These are phyloP conservation scores for Scytalidium lignicola DNA, from an alignment of 2,329 filamentous ascomycete species.

Conservation along the genomic window DNA sequence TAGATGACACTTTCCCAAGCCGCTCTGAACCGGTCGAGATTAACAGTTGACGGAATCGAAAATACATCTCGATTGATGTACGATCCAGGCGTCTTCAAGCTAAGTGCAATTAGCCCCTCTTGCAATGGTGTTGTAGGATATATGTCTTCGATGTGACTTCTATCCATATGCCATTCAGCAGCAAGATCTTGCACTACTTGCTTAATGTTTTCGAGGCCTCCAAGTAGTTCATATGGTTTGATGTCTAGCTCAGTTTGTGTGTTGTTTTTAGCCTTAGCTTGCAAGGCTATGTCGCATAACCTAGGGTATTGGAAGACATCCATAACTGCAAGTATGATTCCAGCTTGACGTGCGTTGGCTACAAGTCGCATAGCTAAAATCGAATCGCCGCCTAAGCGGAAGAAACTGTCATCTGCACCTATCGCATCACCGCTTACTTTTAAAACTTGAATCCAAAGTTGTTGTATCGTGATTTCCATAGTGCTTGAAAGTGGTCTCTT, in stretches of 20 bases:
- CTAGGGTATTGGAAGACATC: no score
- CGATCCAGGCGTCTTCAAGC: conserved; percentile 21
- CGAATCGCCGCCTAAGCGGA: conserved; percentile 21
- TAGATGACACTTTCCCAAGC: conserved; percentile 2
- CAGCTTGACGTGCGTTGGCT: no score
- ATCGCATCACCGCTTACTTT: conserved; percentile 9
- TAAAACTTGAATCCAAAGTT: conserved; percentile 11
- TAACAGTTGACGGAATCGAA: not conserved
- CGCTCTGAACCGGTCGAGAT: conserved; percentile 1
- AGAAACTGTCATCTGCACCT: conserved; percentile 9
- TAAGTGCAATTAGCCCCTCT: conserved; percentile 30
- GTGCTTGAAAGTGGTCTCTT: no score
- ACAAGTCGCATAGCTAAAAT: conserved; percentile 38
- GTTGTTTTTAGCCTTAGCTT: no score
- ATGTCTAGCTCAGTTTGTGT: no score
- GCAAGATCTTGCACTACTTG: not conserved
- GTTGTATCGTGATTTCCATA: conserved; percentile 2
- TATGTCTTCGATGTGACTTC: conserved; percentile 26
- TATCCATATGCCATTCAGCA: not conserved
- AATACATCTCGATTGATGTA: conserved; percentile 26
- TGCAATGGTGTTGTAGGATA: conserved; percentile 32
- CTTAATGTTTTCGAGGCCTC: no score
- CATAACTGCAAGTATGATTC: no score
- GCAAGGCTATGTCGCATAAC: no score
- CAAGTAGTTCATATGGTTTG: no score